A percentile compares a stretch with the other conserved stretches of the same genome.
phyloP scores from a whole-genome alignment of 805 yeast species.

The Starmerella gropengiesseri region DNA sequence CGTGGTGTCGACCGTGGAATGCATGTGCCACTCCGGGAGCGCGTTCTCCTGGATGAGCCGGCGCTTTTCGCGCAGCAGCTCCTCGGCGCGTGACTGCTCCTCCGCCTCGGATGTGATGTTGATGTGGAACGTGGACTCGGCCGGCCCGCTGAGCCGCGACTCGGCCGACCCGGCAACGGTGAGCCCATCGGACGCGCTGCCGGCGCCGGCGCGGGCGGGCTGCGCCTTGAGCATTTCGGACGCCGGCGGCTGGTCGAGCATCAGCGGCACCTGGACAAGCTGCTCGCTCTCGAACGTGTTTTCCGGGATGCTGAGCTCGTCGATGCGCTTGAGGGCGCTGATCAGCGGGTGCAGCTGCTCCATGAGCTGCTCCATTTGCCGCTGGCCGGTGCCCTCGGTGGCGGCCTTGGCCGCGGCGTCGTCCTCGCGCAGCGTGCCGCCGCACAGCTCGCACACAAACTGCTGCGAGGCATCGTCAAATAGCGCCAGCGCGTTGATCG shows the following conservation, averaged over 20 bases:
- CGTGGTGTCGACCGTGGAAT: slow-evolving; percentile 64
- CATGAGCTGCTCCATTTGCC: slow-evolving; percentile 69
- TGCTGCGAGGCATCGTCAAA: slow-evolving; percentile 68
- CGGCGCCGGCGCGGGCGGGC: slow-evolving; percentile 4
- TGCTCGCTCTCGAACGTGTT: slow-evolving; percentile 81
- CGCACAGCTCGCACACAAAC: slow-evolving; percentile 79
- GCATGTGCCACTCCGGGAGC: slow-evolving; percentile 91
- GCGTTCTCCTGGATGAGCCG: slow-evolving; percentile 80
- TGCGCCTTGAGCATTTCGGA: slow-evolving; percentile 19
- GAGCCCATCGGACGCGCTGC: slow-evolving; percentile 13
- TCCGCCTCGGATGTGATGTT: slow-evolving; percentile 79
- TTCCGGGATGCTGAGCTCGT: slow-evolving; percentile 69
- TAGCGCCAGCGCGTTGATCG: slow-evolving; percentile 77
- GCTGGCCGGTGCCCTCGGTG: slow-evolving; percentile 52
- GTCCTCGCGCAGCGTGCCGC: slow-evolving; percentile 68
- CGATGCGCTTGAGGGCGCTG: slow-evolving; percentile 68
- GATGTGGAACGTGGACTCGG: slow-evolving; percentile 78
- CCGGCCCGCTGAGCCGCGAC: slow-evolving; percentile 28
- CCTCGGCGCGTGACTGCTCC: slow-evolving; percentile 58
- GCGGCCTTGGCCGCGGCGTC: slow-evolving; percentile 5
- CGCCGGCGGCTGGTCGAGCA: slow-evolving; percentile 12
- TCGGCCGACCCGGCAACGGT: slow-evolving; percentile 23
- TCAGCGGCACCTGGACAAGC: slow-evolving; percentile 61
- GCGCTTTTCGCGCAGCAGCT: slow-evolving; percentile 56
- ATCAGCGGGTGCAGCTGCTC: slow-evolving; percentile 81